These are phyloP conservation scores for Bolboschoenus planiculmis DNA, from an alignment of 176 grass and related monocot species.

Conservation along the genomic window DNA sequence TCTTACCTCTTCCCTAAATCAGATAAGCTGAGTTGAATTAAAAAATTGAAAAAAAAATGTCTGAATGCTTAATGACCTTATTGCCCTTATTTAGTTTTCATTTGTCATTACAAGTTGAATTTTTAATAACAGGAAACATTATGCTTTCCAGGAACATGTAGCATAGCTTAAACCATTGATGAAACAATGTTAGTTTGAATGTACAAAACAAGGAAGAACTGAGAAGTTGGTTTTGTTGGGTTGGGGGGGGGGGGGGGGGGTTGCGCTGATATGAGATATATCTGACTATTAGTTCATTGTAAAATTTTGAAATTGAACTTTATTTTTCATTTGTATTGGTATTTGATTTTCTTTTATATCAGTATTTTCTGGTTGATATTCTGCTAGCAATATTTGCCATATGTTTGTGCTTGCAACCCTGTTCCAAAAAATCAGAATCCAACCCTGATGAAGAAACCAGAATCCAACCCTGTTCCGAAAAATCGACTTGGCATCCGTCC, in stretches of 20 bases:
- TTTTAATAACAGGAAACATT: constrained; percentile 31
- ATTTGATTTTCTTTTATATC: not conserved
- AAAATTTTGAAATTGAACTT: not conserved
- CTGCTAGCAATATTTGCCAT: not conserved
- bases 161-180: constrained; percentile 13
- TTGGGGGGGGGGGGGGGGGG: not conserved
- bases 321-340: not conserved
- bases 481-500: not conserved
- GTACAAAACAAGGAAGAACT: not conserved
- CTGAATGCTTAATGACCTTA: not conserved
- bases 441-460: not conserved
- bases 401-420: not conserved
- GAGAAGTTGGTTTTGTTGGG: not conserved
- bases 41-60: not conserved
- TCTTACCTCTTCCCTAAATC: not conserved
- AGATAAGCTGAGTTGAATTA: not conserved
- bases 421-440: not conserved
- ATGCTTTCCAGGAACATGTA: constrained; percentile 30
- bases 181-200: not conserved
- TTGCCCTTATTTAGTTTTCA: not conserved
- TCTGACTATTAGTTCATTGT: not conserved
- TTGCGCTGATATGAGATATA: not conserved
- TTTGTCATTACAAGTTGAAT: not conserved
- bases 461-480: not conserved
- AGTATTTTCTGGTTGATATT: not conserved